Percentiles rank a stretch among this genome's conserved stretches.
Conservation (phyloP, 805 yeast genomes). For the Candida patagonica region DNA sequence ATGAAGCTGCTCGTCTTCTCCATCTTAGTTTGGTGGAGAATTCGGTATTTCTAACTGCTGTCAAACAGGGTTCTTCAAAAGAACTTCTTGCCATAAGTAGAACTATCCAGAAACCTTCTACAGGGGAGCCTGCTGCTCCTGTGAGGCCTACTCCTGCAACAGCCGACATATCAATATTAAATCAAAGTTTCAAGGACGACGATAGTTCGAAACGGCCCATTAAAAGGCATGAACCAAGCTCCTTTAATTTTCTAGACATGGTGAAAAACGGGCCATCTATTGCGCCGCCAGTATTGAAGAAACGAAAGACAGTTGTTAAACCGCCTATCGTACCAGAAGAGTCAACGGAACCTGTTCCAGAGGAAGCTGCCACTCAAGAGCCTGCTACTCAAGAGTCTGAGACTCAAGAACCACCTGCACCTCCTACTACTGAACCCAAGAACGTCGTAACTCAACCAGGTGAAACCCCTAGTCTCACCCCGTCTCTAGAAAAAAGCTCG, state of each 20-base stretch:
- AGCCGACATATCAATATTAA: background rate
- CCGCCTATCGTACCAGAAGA: slow-evolving; percentile 5
- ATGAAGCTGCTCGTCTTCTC: slow-evolving; percentile 16
- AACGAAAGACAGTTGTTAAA: slow-evolving; percentile 2
- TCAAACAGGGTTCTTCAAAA: slow-evolving; percentile 8
- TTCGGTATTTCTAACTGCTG: slow-evolving; percentile 25
- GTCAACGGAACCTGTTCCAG: slow-evolving; percentile 2
- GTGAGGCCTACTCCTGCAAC: background rate
- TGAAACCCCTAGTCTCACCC: background rate
- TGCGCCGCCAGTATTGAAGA: background rate
- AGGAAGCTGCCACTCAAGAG: background rate
- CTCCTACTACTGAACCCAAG: background rate
- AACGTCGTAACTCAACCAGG: background rate
- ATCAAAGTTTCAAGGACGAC: background rate
- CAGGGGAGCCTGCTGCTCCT: background rate
- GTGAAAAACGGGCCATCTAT: background rate
- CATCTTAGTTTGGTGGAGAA: slow-evolving; percentile 19
- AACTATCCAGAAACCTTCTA: background rate
- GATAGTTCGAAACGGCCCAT: background rate
- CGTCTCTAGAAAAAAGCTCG: no score
- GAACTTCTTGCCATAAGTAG: slow-evolving; percentile 8
- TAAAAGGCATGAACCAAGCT: slow-evolving; percentile 1
- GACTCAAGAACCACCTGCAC: background rate
- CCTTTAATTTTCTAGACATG: slow-evolving; percentile 5
- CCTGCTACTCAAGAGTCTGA: background rate